Evolutionary conservation across 2,329 filamentous ascomycete species (phyloP).

Genomic region (Mariannaea sp.): DNA sequence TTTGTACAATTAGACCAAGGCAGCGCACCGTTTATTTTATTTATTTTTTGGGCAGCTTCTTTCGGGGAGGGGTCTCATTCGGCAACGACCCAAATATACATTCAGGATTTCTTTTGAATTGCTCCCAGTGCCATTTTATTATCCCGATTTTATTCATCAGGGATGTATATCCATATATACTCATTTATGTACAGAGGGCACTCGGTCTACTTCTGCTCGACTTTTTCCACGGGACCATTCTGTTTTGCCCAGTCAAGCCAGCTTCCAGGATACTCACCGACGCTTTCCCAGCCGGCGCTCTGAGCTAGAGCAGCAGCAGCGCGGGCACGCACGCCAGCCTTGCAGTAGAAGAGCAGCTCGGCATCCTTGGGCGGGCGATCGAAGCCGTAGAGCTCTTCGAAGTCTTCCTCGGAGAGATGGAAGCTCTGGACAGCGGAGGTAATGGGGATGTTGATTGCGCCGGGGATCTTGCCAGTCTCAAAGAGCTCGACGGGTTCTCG

Average conservation of each 20-base stretch:
- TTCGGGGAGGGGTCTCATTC: background rate
- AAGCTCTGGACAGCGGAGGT: conserved; percentile 77
- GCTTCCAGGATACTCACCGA: conserved; percentile 75
- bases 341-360: conserved; percentile 87
- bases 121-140: background rate
- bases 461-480: conserved; percentile 74
- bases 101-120: background rate
- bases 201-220: conserved; percentile 10
- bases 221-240: conserved; percentile 61
- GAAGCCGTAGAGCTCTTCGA: conserved; percentile 82
- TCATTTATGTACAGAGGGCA: too few species aligned
- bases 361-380: conserved; percentile 62
- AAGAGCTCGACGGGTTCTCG: conserved; percentile 73
- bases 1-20: conserved; percentile 22
- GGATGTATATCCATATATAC: too few species aligned
- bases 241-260: conserved; percentile 82
- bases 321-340: conserved; percentile 81
- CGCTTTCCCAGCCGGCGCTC: conserved; percentile 73
- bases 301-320: conserved; percentile 78
- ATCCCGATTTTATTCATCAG: background rate
- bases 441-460: conserved; percentile 82
- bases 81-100: background rate
- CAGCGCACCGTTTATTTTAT: conserved; percentile 5
- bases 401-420: conserved; percentile 76
- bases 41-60: conserved; percentile 3